Conservation (phyloP, 345 rosid genomes). For the Angophora floribunda region DNA sequence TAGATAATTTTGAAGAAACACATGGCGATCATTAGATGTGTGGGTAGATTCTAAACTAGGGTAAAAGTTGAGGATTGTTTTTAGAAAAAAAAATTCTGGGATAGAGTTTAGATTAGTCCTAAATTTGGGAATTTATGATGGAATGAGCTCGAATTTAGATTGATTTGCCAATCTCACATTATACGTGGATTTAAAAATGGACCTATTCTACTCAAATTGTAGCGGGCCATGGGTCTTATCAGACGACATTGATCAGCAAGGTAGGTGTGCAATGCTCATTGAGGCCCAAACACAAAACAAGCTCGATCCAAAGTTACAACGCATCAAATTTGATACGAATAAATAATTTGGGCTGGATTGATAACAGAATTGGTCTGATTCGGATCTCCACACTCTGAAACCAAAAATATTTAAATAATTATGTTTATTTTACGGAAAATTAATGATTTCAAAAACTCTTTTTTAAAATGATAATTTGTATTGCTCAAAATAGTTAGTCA, state of each 20-base stretch:
- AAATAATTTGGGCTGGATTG: not conserved
- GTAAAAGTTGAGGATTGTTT: not conserved
- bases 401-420: not conserved
- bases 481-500: not conserved
- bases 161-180: not conserved
- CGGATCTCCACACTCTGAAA: not conserved
- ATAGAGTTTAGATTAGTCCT: not conserved
- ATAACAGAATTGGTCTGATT: not conserved
- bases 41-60: not conserved
- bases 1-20: not conserved
- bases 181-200: not conserved
- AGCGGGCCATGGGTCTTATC: not conserved
- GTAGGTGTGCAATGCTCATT: not conserved
- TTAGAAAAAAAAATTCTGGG: no score
- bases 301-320: not conserved
- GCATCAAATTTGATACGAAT: not conserved
- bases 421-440: not conserved
- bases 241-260: not conserved
- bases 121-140: not conserved
- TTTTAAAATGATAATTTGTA: accelerated
- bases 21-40: not conserved
- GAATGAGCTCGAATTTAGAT: not conserved
- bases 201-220: not conserved
- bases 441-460: accelerated
- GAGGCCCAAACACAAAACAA: not conserved